Base-by-base conservation (phyloP, 768 basidiomycete species). In the Naganishia randhawae region DNA sequence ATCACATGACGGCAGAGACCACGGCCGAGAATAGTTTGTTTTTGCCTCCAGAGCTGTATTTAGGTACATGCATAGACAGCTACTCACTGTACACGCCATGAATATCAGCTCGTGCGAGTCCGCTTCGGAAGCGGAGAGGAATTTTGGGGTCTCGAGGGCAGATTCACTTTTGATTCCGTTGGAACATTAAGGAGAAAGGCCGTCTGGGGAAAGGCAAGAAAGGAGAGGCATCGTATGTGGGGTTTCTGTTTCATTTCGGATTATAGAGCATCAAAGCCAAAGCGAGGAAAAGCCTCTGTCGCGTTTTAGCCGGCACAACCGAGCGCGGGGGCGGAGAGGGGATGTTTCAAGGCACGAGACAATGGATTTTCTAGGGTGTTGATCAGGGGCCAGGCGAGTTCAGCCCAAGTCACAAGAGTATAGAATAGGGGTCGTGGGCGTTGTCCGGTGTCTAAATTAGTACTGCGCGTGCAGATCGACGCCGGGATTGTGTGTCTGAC, bases 281-380 rank as follows among this genome's bases (percentile, higher is more conserved):
- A 48, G 25, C n/a, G 25, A n/a, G 45, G n/a, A 48, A 6, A 48
- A 2, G 33, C 10, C 14, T 25, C 31, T 29, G 29, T 31, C 6
- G 57, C 57, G 57, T 41, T 61, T 61, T 61, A 61, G 57, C 37
- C 37, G 37, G 57, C 37, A 61, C 2, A 35, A 25, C 57, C 57
- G 57, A 61, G 57, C 35, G 57, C 37, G 22, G 22, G 35, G 54
- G 54, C 3, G 22, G 22, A 55, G 54, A 17, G 27, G 39, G 57
- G 29, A 19, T 25, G 57, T 41, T 41, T 55, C 54, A 55, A 55
- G 54, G n/a, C 31, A 55, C 54, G 57, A 61, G 57, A 61, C 57
- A 61, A 61, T 61, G 57, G 57, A 55, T 41, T 39, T 61, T 61
- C 57, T 22, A 35, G 57, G 57, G 57, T 61, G 57, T 11, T 61